Base-by-base conservation (phyloP, 2,329 filamentous ascomycete species). In the Apiospora rasikravindrae region DNA sequence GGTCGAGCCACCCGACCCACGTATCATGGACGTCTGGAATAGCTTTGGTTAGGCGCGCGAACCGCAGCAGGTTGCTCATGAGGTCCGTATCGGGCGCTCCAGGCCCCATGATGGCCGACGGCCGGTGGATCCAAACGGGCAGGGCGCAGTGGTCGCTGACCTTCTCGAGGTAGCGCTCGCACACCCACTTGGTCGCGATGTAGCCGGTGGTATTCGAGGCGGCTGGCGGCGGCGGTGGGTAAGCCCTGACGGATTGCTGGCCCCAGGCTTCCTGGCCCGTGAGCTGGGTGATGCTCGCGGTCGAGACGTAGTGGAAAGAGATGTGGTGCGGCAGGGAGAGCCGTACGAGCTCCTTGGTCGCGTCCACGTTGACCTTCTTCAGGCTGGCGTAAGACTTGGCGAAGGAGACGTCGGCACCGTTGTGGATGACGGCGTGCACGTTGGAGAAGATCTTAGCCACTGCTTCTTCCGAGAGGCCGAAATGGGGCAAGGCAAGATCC, bases 291-390 rank as follows among this genome's bases (percentile, higher is more conserved):
- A 44, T 14, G 16, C 42, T 13, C 13, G 4, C 42, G 42, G 16
- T 13, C 40, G 64, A n/a, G 16, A 67, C 64, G 71, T 77, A 84
- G 74, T 84, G 82, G 24, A 85, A 47, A 0, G 82, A 80, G 2
- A 82, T 71, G 11, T 71, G 67, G 37, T 76, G 75, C 0, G 69
- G 77, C 3, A 80, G 53, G 7, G 19, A 44, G 8, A 72, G 69
- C 11, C 29, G n/a, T 11, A 70, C 67, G 24, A 74, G 76, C 69
- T 81, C 76, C 61, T 78, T 76, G 1, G 81, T 83, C 1, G 83
- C 76, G 0, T 71, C 29, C 14, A 84, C 74, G 73, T 86, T 86
- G 67, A 76, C 71, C 10, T 71, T 69, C 6, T 77, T 74, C 0
- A 85, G 76, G 0, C 77, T 75, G 22, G 76, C 42, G 74, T 85